A percentile compares a stretch with the other conserved stretches of the same genome.
phyloP scores from a whole-genome alignment of 768 basidiomycete genomes.

The Suillus subalutaceus region DNA sequence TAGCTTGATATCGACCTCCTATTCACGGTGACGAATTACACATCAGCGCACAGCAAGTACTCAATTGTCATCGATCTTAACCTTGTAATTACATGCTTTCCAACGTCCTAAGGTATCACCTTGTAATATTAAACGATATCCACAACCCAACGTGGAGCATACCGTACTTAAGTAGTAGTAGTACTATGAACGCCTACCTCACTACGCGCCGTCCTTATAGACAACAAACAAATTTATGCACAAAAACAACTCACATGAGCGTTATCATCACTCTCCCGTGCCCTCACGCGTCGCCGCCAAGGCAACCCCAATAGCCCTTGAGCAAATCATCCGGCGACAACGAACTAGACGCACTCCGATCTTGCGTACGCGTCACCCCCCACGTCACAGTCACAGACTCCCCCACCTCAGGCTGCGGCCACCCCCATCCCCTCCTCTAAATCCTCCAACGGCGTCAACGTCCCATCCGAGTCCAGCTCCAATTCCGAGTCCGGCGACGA shows the following conservation, averaged over 20 bases:
- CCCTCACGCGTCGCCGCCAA: conserved; percentile 19
- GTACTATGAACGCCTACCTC: not conserved
- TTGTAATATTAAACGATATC: not conserved
- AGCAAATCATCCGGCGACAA: conserved; percentile 26
- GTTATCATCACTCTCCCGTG: not conserved
- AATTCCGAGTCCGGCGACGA: conserved; percentile 14
- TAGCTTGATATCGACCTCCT: no score
- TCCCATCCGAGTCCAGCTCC: conserved; percentile 17
- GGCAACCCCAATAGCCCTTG: conserved; percentile 27
- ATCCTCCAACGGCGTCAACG: conserved; percentile 16
- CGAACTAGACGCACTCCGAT: conserved; percentile 3
- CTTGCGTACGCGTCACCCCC: conserved; percentile 17
- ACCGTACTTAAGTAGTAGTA: not conserved
- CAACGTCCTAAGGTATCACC: not conserved
- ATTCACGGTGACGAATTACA: no score
- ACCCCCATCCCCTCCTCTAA: conserved; percentile 16
- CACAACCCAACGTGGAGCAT: not conserved
- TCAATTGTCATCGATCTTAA: not conserved
- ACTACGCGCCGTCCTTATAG: not conserved
- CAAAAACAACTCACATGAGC: not conserved
- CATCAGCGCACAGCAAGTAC: not conserved
- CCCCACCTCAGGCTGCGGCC: conserved; percentile 37
- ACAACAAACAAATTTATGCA: not conserved
- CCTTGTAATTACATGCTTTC: not conserved
- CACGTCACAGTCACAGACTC: conserved; percentile 28